A percentile compares a stretch with the other conserved stretches of the same genome.
phyloP scores from a whole-genome alignment of 2,329 filamentous ascomycete species.

The Phialemoniopsis sp. region DNA sequence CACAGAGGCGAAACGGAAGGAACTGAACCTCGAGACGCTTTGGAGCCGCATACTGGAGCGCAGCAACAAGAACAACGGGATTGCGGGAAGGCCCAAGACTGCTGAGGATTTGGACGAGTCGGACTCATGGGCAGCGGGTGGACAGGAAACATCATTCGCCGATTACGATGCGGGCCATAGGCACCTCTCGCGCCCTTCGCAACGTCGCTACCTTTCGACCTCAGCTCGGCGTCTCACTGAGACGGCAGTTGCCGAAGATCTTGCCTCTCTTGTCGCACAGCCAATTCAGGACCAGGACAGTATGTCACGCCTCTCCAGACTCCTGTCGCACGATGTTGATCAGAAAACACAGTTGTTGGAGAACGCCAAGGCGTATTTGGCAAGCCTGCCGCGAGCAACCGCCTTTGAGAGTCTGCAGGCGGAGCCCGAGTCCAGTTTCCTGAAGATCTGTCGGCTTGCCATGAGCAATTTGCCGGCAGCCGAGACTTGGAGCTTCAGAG shows the following conservation, averaged over 20 bases:
- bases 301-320: slow-evolving; percentile 5
- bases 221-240: slow-evolving; percentile 8
- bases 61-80: slow-evolving; percentile 9
- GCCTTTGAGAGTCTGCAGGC: not conserved
- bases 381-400: slow-evolving; percentile 7
- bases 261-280: no score
- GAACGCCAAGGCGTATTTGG: slow-evolving; percentile 15
- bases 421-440: slow-evolving; percentile 8
- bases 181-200: slow-evolving; percentile 2
- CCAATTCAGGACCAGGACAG: not conserved
- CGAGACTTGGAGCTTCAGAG: slow-evolving; percentile 26
- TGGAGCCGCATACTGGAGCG: slow-evolving; percentile 40
- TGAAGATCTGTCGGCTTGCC: slow-evolving; percentile 17
- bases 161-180: no score
- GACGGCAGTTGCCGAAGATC: slow-evolving; percentile 4
- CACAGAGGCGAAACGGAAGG: slow-evolving; percentile 46
- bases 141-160: no score
- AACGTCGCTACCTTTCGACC: slow-evolving; percentile 13
- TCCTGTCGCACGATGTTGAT: slow-evolving; percentile 13
- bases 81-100: not conserved
- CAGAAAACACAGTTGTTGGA: slow-evolving; percentile 18
- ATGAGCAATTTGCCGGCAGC: slow-evolving; percentile 19
- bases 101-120: no score
- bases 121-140: no score
- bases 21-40: slow-evolving; percentile 48